Evolutionary conservation across 768 basidiomycete species (phyloP).

Genomic region (Crucibulum laeve): DNA sequence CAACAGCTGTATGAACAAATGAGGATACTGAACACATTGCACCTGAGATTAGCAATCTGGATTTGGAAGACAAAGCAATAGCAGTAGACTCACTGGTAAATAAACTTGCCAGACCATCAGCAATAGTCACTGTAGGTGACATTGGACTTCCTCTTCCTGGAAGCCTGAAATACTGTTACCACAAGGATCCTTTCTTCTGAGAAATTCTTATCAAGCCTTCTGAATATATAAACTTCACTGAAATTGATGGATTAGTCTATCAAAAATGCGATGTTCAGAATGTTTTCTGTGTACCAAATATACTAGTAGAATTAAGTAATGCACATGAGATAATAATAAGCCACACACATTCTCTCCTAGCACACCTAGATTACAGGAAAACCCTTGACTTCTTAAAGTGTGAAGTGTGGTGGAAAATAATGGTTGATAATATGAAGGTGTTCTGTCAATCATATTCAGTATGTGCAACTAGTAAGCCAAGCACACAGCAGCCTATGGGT

Average conservation of each 20-base stretch:
- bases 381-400: neutral
- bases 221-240: neutral
- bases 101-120: neutral
- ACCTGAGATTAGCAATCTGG: neutral
- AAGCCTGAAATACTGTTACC: neutral
- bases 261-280: neutral
- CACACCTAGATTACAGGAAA: neutral
- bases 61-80: neutral
- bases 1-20: no score
- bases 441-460: neutral
- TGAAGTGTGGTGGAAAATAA: slow-evolving; percentile 1
- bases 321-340: neutral
- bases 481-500: neutral
- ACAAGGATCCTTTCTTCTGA: neutral
- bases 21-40: no score
- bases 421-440: neutral
- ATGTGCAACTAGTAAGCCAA: neutral
- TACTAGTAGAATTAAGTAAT: neutral
- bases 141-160: neutral
- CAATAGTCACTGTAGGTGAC: neutral
- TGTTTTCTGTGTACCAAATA: neutral
- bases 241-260: neutral
- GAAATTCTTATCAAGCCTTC: neutral
- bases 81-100: neutral
- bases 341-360: neutral